Base-by-base conservation (phyloP, 2,329 filamentous ascomycete genomes). In the Aspergillus eucalypticola region DNA sequence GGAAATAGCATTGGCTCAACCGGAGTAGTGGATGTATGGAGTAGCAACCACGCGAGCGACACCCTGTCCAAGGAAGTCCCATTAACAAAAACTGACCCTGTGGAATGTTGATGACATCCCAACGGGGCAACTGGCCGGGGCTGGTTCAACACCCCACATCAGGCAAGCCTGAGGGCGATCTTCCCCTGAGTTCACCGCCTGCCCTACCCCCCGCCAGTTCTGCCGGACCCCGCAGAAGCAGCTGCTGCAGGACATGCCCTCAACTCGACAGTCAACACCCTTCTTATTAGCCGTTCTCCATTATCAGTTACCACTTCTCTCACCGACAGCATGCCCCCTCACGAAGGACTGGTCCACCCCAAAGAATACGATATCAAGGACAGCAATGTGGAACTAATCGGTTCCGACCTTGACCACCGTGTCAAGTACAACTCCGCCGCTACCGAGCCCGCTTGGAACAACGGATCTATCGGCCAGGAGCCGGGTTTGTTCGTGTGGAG, bases 321-420 rank as follows among this genome's bases (percentile, higher is more conserved):
- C 42, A 46, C 19, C 19, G 19, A 21, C 60, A 60, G 46, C 11
- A 89, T 89, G 86, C 75, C 86, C 50, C 87, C 87, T 5, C 79
- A 86, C 67, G 76, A 86, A 69, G 86, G 86, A 46, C 78, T 89
- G 42, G 83, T 88, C 8, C 86, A 89, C 67, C 79, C 75, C 25
- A 84, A 86, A 67, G 82, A 88, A 70, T 88, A 89, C 70, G 84
- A 90, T 71, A 84, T 89, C 77, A 84, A 86, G 67, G 86, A 89
- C 71, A 87, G 84, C 77, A 90, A 90, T 68, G 84, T 89, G 58
- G 86, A 87, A 73, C 80, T 89, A 58, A 85, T 90, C 60, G 84
- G 85, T 59, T 82, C 81, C 56, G 81, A 85, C 62, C 82, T 90
- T 62, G 88, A 90, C 75, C 87, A 89, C 76, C 81, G 82, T 61